Evolutionary conservation across 805 yeast species (phyloP), one percentile per base, ranked within the genome.

Genomic region (Nakazawaea sp.): DNA sequence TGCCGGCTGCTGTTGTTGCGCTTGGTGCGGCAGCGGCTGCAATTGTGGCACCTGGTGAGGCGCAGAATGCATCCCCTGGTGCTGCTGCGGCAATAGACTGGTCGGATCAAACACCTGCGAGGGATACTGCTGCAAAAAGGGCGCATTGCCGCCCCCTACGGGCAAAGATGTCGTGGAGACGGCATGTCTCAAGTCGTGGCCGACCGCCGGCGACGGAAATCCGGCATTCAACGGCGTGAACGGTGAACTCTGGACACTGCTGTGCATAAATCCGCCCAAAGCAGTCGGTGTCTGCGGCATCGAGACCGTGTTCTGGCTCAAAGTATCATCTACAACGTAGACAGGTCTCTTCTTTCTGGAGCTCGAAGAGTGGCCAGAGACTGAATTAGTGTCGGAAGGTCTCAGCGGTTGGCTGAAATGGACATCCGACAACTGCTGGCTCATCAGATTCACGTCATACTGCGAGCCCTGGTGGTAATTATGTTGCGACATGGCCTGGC

Each of bases 251-350:
- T 11, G 34, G 18, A 18, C 32, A 11, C 17, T n/a, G 19, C 17
- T 25, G n/a, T n/a, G n/a, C 11, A 13, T 15, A 6, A 21, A 18
- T 9, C 18, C 12, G 15, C 20, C 17, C 8, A 30, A 26, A 4
- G 21, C 12, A 19, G 39, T 18, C 8, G 41, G 41, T 10, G 33
- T 30, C 13, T 19, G 27, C 10, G 33, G 30, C 19, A 8, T n/a
- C 8, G 31, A 23, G 11, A 30, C 27, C 15, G 25, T 4, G 11
- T 24, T 19, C n/a, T n/a, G n/a, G 29, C 24, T 21, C 24, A 37
- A 28, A 5, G 29, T 27, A 21, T 30, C 42, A 23, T 38, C 42
- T n/a, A 38, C 42, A 5, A 38, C 38, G 27, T 38, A 38, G 13
- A 30, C 32, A 4, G 42, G 42, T 26, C 42, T 30, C 20, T 38